Evolutionary conservation across 139 green algal genomes (phyloP).

Genomic region (Chlorella sp.): DNA sequence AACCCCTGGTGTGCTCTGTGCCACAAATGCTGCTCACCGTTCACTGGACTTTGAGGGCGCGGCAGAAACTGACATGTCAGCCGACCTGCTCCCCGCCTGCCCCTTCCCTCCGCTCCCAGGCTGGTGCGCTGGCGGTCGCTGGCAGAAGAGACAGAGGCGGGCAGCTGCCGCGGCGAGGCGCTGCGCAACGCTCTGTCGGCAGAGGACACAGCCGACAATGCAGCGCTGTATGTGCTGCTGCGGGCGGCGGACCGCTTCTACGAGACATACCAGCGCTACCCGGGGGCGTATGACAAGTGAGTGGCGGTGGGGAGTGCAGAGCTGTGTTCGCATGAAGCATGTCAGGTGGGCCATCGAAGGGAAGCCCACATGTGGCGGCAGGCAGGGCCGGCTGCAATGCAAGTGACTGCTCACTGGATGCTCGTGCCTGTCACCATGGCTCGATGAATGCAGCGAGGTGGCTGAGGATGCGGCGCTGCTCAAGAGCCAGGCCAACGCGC

Average conservation of each 20-base stretch:
- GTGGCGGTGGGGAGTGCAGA: not conserved
- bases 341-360: too few relatives aligned
- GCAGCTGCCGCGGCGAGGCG: conserved; percentile 4
- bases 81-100: not conserved
- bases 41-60: too few relatives aligned
- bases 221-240: conserved; percentile 86
- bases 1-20: too few relatives aligned
- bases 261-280: conserved; percentile 59
- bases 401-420: too few relatives aligned
- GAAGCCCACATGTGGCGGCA: too few relatives aligned
- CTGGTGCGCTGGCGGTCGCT: conserved; percentile 74
- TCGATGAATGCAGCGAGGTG: conserved; percentile 33
- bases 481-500: conserved; percentile 52
- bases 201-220: conserved; percentile 65
- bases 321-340: too few relatives aligned
- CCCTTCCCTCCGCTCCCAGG: conserved; percentile 12
- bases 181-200: conserved; percentile 50
- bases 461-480: conserved; percentile 85
- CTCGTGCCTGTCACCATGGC: not conserved
- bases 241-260: conserved; percentile 81
- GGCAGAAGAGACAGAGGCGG: conserved; percentile 56
- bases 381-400: too few relatives aligned
- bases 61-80: too few relatives aligned
- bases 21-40: too few relatives aligned
- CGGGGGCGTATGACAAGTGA: conserved; percentile 65